Conservation (phyloP, 805 yeast species). For the Saccharomycopsis sp. region DNA sequence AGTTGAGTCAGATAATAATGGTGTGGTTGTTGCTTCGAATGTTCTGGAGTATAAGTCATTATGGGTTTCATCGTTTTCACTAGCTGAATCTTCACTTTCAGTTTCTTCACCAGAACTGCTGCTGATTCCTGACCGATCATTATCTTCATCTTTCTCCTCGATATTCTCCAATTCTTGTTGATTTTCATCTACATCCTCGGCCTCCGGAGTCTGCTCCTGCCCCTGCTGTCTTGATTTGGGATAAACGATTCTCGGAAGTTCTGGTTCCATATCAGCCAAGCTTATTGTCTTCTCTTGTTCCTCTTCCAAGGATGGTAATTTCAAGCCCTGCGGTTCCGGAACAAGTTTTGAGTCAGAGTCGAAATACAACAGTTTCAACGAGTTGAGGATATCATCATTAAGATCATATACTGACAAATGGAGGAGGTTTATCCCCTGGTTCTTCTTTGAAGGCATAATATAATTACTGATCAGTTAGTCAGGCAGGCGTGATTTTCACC, state of each 20-base stretch:
- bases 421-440: conserved; percentile 6
- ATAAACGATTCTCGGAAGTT: neutral
- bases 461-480: too few species aligned
- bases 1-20: neutral
- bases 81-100: conserved; percentile 23
- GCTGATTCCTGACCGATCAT: too few species aligned
- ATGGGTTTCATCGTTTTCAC: conserved; percentile 31
- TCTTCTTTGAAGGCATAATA: too few species aligned
- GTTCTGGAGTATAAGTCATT: conserved; percentile 22
- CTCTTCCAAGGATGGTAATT: neutral
- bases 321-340: conserved; percentile 14
- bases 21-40: neutral
- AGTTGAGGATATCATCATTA: conserved; percentile 32
- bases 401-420: conserved; percentile 47
- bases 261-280: neutral
- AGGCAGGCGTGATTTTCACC: too few species aligned
- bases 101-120: conserved; percentile 8
- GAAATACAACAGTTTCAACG: conserved; percentile 48
- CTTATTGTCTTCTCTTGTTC: too few species aligned
- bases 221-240: neutral
- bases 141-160: neutral
- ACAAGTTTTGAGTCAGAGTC: conserved; percentile 40
- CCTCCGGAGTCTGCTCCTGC: neutral
- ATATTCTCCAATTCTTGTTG: neutral
- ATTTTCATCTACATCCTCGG: neutral